Percentiles rank a stretch among this genome's conserved stretches.
phyloP scores from a whole-genome alignment of 2,329 filamentous ascomycete species.

The Fusarium camptoceras region DNA sequence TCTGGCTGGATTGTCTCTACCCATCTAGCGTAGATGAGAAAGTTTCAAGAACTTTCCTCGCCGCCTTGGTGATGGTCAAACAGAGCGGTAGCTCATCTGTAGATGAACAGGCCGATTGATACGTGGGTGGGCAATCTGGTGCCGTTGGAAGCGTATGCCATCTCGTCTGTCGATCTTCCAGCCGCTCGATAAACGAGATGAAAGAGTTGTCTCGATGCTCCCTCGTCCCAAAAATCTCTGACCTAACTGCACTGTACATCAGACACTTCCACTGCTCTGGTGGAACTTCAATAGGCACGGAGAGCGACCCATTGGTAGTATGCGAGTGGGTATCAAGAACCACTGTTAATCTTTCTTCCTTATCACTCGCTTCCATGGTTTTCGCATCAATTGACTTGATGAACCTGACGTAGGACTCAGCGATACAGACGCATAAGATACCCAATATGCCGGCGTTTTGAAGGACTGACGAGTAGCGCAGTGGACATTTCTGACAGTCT shows the following conservation, averaged over 20 bases:
- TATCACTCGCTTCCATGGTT: neutral
- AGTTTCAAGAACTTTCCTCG: conserved; percentile 2
- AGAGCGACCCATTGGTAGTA: neutral
- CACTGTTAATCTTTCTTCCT: neutral
- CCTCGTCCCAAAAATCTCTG: conserved; percentile 1
- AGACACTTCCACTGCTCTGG: conserved; percentile 9
- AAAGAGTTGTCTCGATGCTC: neutral
- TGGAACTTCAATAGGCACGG: conserved; percentile 10
- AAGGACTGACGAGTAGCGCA: conserved; percentile 5
- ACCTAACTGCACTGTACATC: conserved; percentile 2
- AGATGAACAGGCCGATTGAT: neutral
- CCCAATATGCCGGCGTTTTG: conserved; percentile 4
- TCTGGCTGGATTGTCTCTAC: neutral
- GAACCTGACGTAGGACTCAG: conserved; percentile 9
- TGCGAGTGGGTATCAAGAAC: neutral
- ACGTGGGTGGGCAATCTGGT: neutral
- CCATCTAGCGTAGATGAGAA: neutral
- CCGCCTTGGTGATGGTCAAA: neutral
- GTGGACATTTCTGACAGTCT: neutral
- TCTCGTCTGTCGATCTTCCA: conserved; percentile 10
- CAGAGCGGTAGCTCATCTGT: neutral
- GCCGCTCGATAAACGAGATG: neutral
- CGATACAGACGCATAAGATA: conserved; percentile 1
- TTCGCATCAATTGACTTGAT: conserved; percentile 1
- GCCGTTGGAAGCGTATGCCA: neutral